Base-by-base conservation (phyloP, 1,139 yeast genomes). In the Candida labiduridarum region DNA sequence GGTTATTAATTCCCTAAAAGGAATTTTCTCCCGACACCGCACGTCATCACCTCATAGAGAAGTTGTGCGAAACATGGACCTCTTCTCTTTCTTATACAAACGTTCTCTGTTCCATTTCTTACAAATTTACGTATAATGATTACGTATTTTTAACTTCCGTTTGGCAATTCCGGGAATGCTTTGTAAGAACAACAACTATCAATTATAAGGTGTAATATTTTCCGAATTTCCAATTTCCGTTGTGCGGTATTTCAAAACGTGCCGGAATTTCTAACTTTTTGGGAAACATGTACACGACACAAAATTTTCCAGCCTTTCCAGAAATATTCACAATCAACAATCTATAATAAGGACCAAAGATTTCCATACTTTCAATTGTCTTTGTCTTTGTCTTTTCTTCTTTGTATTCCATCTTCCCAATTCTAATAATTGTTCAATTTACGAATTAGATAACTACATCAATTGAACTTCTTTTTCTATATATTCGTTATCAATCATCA, bases 401-500 rank as follows among this genome's bases (percentile, higher is more conserved):
- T n/a, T 38, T 9, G n/a, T 2, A 10, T n/a, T 6, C 19, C 3
- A 10, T 38, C 12, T 9, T 7, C 25, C 25, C 25, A 22, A 22
- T 22, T 22, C 25, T 22, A n/a, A n/a, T n/a, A n/a, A 5, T 14
- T 14, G 22, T 19, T 19, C 22, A 4, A 14, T 14, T n/a, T 34
- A 3, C 9, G 16, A 14, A 2, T 14, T 5, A 7, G 15, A 12
- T 12, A 12, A 31, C 11, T 31, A 36, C 27, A 16, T 36, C 40
- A 36, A 36, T 36, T 36, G 40, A 14, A 8, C 22, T 19, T 19
- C 22, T 18, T 16, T 3, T 35, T 15, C n/a, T n/a, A n/a, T n/a
- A n/a, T n/a, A 12, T 8, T 14, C 9, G 4, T 2, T 14, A 31
- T 31, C 11, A 8, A 31, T 4, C 19, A 22, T 7, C 14, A 83